A percentile compares a stretch with the other conserved stretches of the same genome.
Conservation (phyloP, 2,329 filamentous ascomycete genomes). For the Intubia oerlemansii region DNA sequence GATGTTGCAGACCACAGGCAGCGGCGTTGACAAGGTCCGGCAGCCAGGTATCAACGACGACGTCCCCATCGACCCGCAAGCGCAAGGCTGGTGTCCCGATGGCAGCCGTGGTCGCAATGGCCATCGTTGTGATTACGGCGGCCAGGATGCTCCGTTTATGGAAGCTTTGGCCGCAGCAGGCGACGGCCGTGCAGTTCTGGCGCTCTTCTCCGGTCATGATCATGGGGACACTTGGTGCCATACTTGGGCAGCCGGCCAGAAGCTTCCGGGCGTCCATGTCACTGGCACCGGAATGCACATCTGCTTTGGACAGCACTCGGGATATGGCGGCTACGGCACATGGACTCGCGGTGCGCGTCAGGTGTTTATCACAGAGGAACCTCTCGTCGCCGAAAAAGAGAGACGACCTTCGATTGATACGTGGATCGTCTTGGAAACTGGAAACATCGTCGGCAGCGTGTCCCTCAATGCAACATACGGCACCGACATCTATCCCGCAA, state of each 20-base stretch:
- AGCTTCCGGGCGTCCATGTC: conserved; percentile 9
- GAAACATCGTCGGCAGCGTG: conserved; percentile 20
- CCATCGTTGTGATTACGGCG: conserved; percentile 14
- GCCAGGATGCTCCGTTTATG: conserved; percentile 34
- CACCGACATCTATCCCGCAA: conserved; percentile 20
- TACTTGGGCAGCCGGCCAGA: conserved; percentile 12
- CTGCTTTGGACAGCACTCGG: conserved; percentile 39
- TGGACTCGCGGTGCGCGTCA: conserved; percentile 34
- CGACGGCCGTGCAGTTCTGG: conserved; percentile 27
- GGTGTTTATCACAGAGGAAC: conserved; percentile 7
- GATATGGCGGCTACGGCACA: conserved; percentile 47
- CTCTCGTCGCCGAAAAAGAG: conserved; percentile 3
- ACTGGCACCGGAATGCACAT: conserved; percentile 15
- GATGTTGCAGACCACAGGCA: conserved; percentile 9
- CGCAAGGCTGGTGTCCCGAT: conserved; percentile 13
- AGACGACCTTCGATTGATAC: conserved; percentile 17
- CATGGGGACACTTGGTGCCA: conserved; percentile 32
- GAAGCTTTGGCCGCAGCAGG: conserved; percentile 24
- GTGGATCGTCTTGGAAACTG: conserved; percentile 29
- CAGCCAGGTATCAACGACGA: conserved; percentile 17
- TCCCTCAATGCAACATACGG: conserved; percentile 30
- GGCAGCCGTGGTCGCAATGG: conserved; percentile 7
- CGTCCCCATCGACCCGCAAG: conserved; percentile 12
- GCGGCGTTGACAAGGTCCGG: conserved; percentile 8
- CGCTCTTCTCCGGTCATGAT: conserved; percentile 36